phyloP scores from a whole-genome alignment of 2,329 filamentous ascomycete genomes.

The Fusarium sambucinum region DNA sequence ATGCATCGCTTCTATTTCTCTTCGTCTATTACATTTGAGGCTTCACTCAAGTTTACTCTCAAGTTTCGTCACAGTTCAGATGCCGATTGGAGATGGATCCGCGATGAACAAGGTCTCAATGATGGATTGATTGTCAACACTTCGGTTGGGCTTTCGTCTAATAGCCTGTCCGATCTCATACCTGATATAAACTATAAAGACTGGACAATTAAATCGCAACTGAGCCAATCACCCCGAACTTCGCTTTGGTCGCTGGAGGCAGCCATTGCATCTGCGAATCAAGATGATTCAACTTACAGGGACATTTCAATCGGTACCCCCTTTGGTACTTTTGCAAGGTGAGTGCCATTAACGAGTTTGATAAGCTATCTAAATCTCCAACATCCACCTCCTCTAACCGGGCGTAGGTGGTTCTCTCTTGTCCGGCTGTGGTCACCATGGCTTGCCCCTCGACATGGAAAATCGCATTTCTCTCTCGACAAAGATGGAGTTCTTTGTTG shows the following conservation, averaged over 20 bases:
- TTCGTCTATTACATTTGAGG: slow-evolving; percentile 60
- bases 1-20: slow-evolving; percentile 65
- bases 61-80: slow-evolving; percentile 70
- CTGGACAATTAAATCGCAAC: slow-evolving; percentile 65
- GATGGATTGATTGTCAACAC: slow-evolving; percentile 72
- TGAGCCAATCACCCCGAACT: slow-evolving; percentile 76
- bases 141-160: slow-evolving; percentile 46
- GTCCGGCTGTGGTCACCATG: slow-evolving; percentile 85
- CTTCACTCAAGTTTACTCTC: slow-evolving; percentile 73
- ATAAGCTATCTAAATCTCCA: neutral
- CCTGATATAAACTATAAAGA: slow-evolving; percentile 64
- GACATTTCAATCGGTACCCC: slow-evolving; percentile 72
- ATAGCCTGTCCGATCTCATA: slow-evolving; percentile 68
- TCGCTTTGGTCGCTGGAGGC: slow-evolving; percentile 77
- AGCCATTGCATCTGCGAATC: slow-evolving; percentile 67
- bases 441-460: slow-evolving; percentile 89
- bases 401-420: slow-evolving; percentile 79
- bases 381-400: slow-evolving; percentile 11
- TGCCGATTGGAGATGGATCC: slow-evolving; percentile 77
- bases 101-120: slow-evolving; percentile 70
- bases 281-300: slow-evolving; percentile 68
- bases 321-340: slow-evolving; percentile 67
- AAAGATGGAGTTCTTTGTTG: slow-evolving; percentile 83
- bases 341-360: slow-evolving; percentile 39
- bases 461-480: slow-evolving; percentile 72